A percentile compares a stretch with the other conserved stretches of the same genome.
phyloP scores from a whole-genome alignment of 2,329 filamentous ascomycete species.

The Penicillium brevicompactum region DNA sequence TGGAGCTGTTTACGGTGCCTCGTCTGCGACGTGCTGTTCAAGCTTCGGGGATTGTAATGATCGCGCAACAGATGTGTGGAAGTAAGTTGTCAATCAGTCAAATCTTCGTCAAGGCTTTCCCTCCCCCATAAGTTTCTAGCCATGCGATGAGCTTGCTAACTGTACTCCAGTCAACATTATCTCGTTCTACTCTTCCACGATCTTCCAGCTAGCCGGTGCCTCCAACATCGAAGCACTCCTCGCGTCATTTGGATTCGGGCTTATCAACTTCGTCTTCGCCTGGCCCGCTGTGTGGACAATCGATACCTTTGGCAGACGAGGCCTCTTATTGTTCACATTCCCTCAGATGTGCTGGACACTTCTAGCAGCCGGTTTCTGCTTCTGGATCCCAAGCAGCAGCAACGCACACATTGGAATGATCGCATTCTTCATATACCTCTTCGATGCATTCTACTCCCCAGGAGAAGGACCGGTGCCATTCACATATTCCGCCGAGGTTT shows the following conservation, averaged over 20 bases:
- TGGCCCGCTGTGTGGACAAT: conserved; percentile 32
- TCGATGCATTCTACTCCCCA: conserved; percentile 72
- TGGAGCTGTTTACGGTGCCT: conserved; percentile 21
- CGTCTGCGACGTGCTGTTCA: conserved; percentile 29
- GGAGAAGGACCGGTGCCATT: conserved; percentile 25
- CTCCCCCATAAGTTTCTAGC: not conserved
- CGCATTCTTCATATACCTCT: conserved; percentile 54
- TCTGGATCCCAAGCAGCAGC: conserved; percentile 17
- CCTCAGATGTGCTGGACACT: conserved; percentile 30
- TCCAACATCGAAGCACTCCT: conserved; percentile 22
- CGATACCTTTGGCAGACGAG: conserved; percentile 28
- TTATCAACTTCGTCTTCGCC: conserved; percentile 33
- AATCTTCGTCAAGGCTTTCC: no score
- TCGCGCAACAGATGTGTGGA: conserved; percentile 34
- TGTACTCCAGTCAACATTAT: conserved; percentile 31
- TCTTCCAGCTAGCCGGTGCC: conserved; percentile 20
- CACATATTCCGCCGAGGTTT: conserved; percentile 32
- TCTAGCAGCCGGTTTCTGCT: conserved; percentile 26
- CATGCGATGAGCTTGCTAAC: not conserved
- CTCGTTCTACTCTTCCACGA: conserved; percentile 31
- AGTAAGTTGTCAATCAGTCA: conserved; percentile 17
- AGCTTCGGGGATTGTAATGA: conserved; percentile 32
- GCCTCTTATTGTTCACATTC: conserved; percentile 30
- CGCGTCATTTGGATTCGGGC: conserved; percentile 29
- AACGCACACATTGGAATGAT: conserved; percentile 21